Base-by-base conservation (phyloP, 2,329 filamentous ascomycete species). In the Cladosporium sp. region DNA sequence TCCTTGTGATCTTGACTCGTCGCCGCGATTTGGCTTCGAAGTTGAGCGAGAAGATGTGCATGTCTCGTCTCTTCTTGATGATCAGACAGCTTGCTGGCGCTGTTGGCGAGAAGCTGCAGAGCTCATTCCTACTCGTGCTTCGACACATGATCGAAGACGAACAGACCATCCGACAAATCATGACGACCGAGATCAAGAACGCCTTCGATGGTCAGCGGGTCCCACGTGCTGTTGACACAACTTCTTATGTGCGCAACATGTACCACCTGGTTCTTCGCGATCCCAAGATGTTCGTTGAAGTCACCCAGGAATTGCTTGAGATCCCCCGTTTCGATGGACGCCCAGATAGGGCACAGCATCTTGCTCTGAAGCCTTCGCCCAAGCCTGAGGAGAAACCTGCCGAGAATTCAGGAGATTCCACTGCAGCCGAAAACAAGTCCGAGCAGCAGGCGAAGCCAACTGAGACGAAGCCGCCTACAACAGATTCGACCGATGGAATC, bases 61-160 rank as follows among this genome's bases (percentile, higher is more conserved):
- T 99, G 58, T 91, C 95, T 74, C 87, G 92, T 31, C 82, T 99
- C 26, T 98, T 99, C 78, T 86, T 97, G 61, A 97, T 98, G 91
- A 88, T 94, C 65, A 96, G 96, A 77, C 94, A 98, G 76, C 86
- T 98, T 66, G 89, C 92, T 23, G 91, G 91, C 29, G 85, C 88
- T 33, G 90, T 91, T 7, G 91, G 92, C 33, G 86, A 91, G 64
- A 89, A 89, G 64, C 85, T 99, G 11, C 86, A 89, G 68, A 85
- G 85, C 68, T 85, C 90, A 65, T 90, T 97, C 72, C 89, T 98
- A 85, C 86, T 94, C 14, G 89, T 97, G 62, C 81, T 99, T 52
- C 89, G 96, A 49, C 95, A 99, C 74, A 89, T 99, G 69, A 87
- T 98, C 63, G 95, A 99, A 78, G 96, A 99, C 73, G 92, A 97